Evolutionary conservation across 1,284 basidiomycete genomes (phyloP), one percentile per base, ranked within the genome.

Genomic region (Cryptococcus sp.): DNA sequence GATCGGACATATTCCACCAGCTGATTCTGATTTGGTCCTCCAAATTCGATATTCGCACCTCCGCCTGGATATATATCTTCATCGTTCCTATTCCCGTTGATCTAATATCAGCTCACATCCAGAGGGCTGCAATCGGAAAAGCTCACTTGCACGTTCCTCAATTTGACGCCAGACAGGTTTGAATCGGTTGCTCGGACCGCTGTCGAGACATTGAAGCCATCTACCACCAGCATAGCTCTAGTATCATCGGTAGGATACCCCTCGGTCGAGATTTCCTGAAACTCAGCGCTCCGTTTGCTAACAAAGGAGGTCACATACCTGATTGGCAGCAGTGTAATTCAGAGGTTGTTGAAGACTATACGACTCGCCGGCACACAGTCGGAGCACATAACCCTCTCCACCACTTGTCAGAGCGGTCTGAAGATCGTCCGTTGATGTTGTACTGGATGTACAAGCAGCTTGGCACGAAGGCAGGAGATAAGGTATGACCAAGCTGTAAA

Each of bases 251-350:
- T 82, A 0, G 88, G 88, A 58, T 88, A 86, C 13, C 85, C 86
- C 4, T 78, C 66, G 0, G 88, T 90, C 59, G 82, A 86, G 44
- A 90, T 88, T 72, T 90, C 88, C 73, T 90, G 84, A 60, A 13
- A 18, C 22, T 31, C 22, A 41, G 28, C 24, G 19, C 19, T 41
- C 13, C 18, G 23, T 43, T 16, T 7, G 41, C 41, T 19, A 22
- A 14, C 41, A 21, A 7, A 21, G 16, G 10, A 43, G 10, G 11
- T 43, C 11, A 52, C 67, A 52, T 46, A 69, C 68, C 62, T 70
- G 72, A 25, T 83, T 76, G 0, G 81, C 77, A 7, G 81, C 80
- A 1, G 82, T 77, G 63, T 88, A 88, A 18, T 78, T 72, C 50
- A 90, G 78, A 2, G 85, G 82, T 1, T 81, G 79, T 42, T 80